Conservation (phyloP, 768 basidiomycete genomes). For the Boletus eberwhitei region DNA sequence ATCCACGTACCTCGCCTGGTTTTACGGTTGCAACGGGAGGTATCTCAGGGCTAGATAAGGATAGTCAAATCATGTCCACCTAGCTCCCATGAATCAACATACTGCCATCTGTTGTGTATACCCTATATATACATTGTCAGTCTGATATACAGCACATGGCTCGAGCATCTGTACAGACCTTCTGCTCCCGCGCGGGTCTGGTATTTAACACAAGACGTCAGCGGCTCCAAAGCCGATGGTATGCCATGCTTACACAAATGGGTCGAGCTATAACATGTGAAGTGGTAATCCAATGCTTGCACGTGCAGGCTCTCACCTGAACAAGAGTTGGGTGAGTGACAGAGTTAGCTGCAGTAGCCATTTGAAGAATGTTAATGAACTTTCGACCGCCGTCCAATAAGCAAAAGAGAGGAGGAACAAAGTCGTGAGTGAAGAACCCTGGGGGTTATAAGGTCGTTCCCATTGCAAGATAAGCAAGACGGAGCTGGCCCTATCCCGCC, state of each 20-base stretch:
- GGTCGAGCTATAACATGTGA: conserved; percentile 50
- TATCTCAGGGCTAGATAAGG: conserved; percentile 52
- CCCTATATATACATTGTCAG: conserved; percentile 36
- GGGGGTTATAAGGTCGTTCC: conserved; percentile 1
- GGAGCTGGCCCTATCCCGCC: background rate
- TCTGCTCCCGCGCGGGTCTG: conserved; percentile 52
- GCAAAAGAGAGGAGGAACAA: background rate
- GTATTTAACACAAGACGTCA: background rate
- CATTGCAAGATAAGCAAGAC: background rate
- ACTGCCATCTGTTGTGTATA: conserved; percentile 76
- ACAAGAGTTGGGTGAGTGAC: conserved; percentile 57
- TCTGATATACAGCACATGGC: background rate
- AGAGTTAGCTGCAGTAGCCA: conserved; percentile 64
- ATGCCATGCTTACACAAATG: conserved; percentile 51
- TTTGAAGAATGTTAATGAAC: conserved; percentile 24
- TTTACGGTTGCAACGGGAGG: conserved; percentile 60
- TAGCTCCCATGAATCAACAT: conserved; percentile 24
- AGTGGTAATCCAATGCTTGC: background rate
- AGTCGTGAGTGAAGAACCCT: background rate
- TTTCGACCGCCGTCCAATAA: background rate
- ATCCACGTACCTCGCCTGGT: conserved; percentile 47
- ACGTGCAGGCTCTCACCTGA: conserved; percentile 35
- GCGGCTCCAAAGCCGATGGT: background rate
- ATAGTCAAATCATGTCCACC: background rate
- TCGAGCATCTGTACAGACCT: conserved; percentile 36